Conservation (phyloP, 1,139 yeast genomes). For the Candida glucosophila region DNA sequence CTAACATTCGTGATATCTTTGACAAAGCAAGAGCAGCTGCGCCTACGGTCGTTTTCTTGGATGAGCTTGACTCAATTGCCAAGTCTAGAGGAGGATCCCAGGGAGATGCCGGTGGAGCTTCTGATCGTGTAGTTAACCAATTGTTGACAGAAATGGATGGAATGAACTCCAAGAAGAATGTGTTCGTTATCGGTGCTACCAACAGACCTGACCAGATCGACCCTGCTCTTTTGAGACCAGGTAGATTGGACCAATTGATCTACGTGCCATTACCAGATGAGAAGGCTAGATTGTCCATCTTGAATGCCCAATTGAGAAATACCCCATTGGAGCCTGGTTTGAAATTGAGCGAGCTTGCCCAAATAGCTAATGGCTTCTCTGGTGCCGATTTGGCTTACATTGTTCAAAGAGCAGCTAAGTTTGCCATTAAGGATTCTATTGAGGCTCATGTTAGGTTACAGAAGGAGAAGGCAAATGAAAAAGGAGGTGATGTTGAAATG, state of each 20-base stretch:
- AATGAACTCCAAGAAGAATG: conserved; percentile 98
- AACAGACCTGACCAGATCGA: conserved; percentile 98
- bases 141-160: conserved; percentile 99
- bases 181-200: conserved; percentile 97
- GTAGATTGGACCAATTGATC: conserved; percentile 96
- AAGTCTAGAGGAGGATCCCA: conserved; percentile 89
- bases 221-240: conserved; percentile 97
- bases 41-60: conserved; percentile 94
- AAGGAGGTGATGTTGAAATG: conserved; percentile 62
- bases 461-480: conserved; percentile 45
- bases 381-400: conserved; percentile 98
- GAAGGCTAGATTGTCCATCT: conserved; percentile 83
- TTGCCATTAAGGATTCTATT: conserved; percentile 95
- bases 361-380: conserved; percentile 90
- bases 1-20: conserved; percentile 92
- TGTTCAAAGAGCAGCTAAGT: conserved; percentile 97
- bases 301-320: conserved; percentile 94
- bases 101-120: conserved; percentile 98
- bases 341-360: conserved; percentile 81
- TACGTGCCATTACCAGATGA: conserved; percentile 98
- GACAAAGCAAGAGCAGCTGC: conserved; percentile 99
- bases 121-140: conserved; percentile 97
- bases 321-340: conserved; percentile 98
- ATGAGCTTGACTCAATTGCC: conserved; percentile 96
- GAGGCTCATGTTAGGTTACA: conserved; percentile 62